These are phyloP conservation scores for Ceratocystis cubensis DNA, from an alignment of 2,329 filamentous ascomycete species.

Conservation along the genomic window DNA sequence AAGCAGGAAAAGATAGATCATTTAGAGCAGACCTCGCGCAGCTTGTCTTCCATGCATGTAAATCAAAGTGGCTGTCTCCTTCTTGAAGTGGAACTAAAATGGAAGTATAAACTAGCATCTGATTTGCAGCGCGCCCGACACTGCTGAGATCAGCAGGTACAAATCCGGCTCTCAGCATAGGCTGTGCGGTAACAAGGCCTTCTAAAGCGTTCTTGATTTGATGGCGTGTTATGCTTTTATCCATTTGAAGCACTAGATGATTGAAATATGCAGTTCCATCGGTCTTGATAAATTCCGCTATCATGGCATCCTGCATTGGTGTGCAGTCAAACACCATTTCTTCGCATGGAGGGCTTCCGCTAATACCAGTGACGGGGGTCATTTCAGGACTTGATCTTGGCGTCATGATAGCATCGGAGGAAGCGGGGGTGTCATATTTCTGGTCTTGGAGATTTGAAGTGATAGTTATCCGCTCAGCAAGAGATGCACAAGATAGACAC, in stretches of 20 bases:
- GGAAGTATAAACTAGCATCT: conserved; percentile 15
- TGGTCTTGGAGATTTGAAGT: not conserved
- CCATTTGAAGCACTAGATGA: conserved; percentile 45
- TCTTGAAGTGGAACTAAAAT: not conserved
- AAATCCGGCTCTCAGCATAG: conserved; percentile 70
- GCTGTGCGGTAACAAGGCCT: conserved; percentile 40
- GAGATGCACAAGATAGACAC: conserved; percentile 25
- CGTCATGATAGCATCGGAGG: not conserved
- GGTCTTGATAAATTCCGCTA: conserved; percentile 60
- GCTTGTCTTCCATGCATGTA: conserved; percentile 31
- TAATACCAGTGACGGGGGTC: not conserved
- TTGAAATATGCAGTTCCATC: conserved; percentile 64
- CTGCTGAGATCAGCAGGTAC: conserved; percentile 33
- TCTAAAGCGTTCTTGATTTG: conserved; percentile 48
- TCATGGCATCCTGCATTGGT: conserved; percentile 63
- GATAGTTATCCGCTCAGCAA: not conserved
- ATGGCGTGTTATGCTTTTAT: conserved; percentile 29
- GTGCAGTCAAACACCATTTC: conserved; percentile 43
- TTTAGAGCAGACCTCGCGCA: conserved; percentile 29
- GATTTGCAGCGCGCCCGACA: not conserved
- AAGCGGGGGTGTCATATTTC: not conserved
- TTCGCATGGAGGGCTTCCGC: not conserved
- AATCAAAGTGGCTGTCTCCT: conserved; percentile 24
- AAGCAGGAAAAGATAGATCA: conserved; percentile 45
- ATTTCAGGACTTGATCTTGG: conserved; percentile 13